Base-by-base conservation (phyloP, 345 rosid genomes). In the Pistacia integerrima region DNA sequence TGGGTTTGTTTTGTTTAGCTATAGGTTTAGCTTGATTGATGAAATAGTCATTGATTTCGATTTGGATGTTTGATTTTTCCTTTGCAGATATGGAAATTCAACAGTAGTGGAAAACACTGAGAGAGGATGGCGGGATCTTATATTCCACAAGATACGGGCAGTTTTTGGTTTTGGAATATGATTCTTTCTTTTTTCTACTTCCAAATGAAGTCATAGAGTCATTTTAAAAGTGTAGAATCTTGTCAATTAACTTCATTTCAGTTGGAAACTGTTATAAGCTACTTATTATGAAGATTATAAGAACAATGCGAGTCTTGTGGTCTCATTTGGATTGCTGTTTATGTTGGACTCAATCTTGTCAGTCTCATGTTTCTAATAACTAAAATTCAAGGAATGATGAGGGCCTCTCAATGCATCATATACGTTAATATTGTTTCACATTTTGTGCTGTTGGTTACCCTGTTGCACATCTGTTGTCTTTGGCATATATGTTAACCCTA, bases 91-190 rank as follows among this genome's bases (percentile, higher is more conserved):
- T 74, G 99, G 97, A 61, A 96, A 96, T 84, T 88, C 95, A 1
- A 96, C 97, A 33, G 97, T 96, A 75, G 97, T 83, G 82, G 98
- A 92, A 81, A 96, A 93, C 87, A 96, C 98, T 0, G 95, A 96
- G 89, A 90, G 97, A 83, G 98, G 99, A 74, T 93, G 99, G 99
- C 85, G 95, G 66, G 94, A 92, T 81, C 93, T 90, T 48, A 96
- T 93, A 54, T 91, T 96, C 87, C 85, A 96, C 41, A 91, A 82
- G 88, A 92, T 96, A 76, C 90, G 97, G 9, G 94, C 98, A 7
- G 93, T 91, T 72, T 93, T 96, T 65, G 97, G 98, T 74, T 96
- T 93, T 85, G 98, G 92, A 75, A 79, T 91, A 13, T 91, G 87
- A 88, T 76, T 77, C 46, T 41, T 41, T 44, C 11, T 58, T 69